Evolutionary conservation across 1,284 basidiomycete species (phyloP), one percentile per base, ranked within the genome.

Genomic region (Papiliotrema fonsecae): DNA sequence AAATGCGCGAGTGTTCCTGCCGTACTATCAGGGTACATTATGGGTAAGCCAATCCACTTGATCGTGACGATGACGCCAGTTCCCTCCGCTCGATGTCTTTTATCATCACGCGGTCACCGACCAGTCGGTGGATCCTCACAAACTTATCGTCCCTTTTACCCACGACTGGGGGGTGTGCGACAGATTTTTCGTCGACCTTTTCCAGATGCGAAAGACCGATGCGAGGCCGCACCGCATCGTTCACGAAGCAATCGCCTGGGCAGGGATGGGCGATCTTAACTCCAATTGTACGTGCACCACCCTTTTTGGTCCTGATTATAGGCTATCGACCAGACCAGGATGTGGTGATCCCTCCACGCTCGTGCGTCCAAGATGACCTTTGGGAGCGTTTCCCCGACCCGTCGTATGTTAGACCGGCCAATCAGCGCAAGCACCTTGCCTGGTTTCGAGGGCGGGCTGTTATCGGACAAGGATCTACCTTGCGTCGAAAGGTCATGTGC

Each of bases 71-170:
- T n/a, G 16, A 7, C 10, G 7, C 9, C 35, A 36, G 35, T n/a
- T 36, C 16, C 35, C 35, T 36, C 35, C 35, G 18, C 16, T 36
- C 7, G 35, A 36, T n/a, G 16, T 19, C 6, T 36, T 14, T 14
- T n/a, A n/a, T 18, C 16, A 36, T 6, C 16, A 36, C 21, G 35
- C 35, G 7, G 6, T 36, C 16, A 6, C 9, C 35, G 21, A 36
- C 35, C 35, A n/a, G 6, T 19, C 35, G 16, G 16, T 36, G 7
- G 35, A 36, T n/a, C n/a, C 35, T 18, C 7, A 59, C 21, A 56
- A 60, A 35, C 55, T 73, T 37, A 62, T 70, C 42, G 55, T 73
- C 18, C 70, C 72, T 13, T 73, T 73, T 53, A 71, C 70, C 2
- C 67, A 69, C 45, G 73, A 74, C 56, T 75, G 63, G 59, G 71